Evolutionary conservation across 1,284 basidiomycete species (phyloP), one percentile per base, ranked within the genome.

Genomic region (Heterobasidion annosum): DNA sequence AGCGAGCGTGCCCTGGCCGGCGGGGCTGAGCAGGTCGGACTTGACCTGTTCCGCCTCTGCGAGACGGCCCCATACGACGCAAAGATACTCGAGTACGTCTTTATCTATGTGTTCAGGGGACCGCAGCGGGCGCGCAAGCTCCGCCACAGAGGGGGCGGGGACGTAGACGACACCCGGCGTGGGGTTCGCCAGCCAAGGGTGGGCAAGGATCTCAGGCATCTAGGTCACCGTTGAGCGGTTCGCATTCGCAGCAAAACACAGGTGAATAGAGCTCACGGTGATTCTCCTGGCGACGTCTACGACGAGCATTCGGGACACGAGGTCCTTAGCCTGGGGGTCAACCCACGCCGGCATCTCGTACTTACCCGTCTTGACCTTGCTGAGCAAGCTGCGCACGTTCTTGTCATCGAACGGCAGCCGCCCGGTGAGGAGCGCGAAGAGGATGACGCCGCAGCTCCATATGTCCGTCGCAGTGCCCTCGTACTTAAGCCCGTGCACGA

Each of bases 401-500:
- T 89, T 84, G 73, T 94, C 91, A 65, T 95, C 92, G 65, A 96
- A 96, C 32, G 93, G 93, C 52, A 95, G 81, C 25, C 87, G 73
- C 8, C 93, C 91, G 57, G 88, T 91, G 45, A 99, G 79, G 35
- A 99, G 81, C 34, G 91, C 91, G 67, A 82, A 94, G 48, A 95
- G 77, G 62, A 94, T 92, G 58, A 96, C 91, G 46, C 93, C 93
- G 61, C 92, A 94, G 64, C 90, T 91, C 91, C 91, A 95, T 64
- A 97, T 95, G 68, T 94, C 97, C 13, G 93, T 94, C 4, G 92
- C 87, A 45, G 88, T 90, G 45, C 97, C 97, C 68, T 90, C 83
- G 70, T 99, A 99, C 63, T 88, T 90, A 69, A 91, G 83, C 15
- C 94, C 94, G 58, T 93, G 91, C 56, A 99, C 94, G 64, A 99